These are phyloP conservation scores for Penicillium sp. DNA, from an alignment of 2,329 filamentous ascomycete species.

Conservation along the genomic window DNA sequence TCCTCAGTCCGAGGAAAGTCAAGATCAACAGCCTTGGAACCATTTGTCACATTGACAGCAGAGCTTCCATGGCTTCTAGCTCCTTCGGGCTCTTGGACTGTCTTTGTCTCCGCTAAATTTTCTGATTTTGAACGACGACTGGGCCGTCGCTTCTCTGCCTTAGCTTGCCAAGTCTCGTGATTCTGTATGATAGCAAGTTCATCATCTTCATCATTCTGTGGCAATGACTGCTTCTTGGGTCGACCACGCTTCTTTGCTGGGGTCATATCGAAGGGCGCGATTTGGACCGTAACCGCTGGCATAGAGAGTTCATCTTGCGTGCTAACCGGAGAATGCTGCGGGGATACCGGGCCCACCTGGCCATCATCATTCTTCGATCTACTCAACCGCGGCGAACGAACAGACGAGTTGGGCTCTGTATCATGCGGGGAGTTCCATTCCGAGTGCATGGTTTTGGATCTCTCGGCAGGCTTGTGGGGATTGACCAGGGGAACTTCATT, in stretches of 20 bases:
- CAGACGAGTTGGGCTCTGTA: slow-evolving; percentile 46
- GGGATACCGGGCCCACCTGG: slow-evolving; percentile 8
- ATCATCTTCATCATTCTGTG: slow-evolving; percentile 33
- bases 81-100: background rate
- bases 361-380: slow-evolving; percentile 30
- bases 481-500: background rate
- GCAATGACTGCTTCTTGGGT: slow-evolving; percentile 34
- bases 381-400: slow-evolving; percentile 29
- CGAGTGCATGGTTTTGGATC: slow-evolving; percentile 33
- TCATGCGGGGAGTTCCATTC: slow-evolving; percentile 42
- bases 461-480: slow-evolving; percentile 18
- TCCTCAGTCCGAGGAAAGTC: no score
- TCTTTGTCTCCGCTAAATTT: background rate
- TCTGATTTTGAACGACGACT: slow-evolving; percentile 22
- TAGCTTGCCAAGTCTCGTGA: slow-evolving; percentile 1
- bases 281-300: slow-evolving; percentile 27
- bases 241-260: slow-evolving; percentile 34
- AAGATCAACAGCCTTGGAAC: background rate
- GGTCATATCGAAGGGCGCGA: slow-evolving; percentile 6
- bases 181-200: slow-evolving; percentile 27
- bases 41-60: background rate
- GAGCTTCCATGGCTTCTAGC: background rate
- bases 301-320: slow-evolving; percentile 35
- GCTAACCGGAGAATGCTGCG: slow-evolving; percentile 25
- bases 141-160: slow-evolving; percentile 24